Evolutionary conservation across 2,329 filamentous ascomycete species (phyloP).

Genomic region (Fusarium citri): DNA sequence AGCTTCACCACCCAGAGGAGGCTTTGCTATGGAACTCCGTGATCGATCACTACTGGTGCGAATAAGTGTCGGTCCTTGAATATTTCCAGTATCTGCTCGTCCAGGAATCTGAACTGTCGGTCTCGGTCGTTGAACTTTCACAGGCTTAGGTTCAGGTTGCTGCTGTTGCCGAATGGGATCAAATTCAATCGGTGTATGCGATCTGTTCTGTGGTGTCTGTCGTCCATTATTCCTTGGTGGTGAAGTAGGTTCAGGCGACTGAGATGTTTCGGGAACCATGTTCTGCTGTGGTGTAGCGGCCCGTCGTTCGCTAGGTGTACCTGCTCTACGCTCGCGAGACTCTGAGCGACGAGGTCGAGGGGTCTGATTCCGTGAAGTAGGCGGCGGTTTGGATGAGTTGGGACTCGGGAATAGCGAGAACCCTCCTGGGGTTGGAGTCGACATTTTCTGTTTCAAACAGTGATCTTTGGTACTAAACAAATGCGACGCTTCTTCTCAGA

Average conservation of each 20-base stretch:
- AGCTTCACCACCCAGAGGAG: slow-evolving; percentile 56
- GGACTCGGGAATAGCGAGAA: slow-evolving; percentile 70
- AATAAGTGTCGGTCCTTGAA: slow-evolving; percentile 59
- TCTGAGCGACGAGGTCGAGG: slow-evolving; percentile 54
- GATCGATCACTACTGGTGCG: slow-evolving; percentile 63
- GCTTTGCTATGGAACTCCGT: slow-evolving; percentile 68
- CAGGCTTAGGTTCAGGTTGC: slow-evolving; percentile 38
- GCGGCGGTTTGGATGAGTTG: slow-evolving; percentile 51
- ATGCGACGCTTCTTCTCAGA: slow-evolving; percentile 41
- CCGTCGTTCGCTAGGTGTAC: slow-evolving; percentile 51
- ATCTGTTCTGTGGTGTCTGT: slow-evolving; percentile 50
- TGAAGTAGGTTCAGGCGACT: slow-evolving; percentile 42
- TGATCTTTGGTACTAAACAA: background rate
- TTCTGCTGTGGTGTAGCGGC: slow-evolving; percentile 41
- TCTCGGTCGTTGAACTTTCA: slow-evolving; percentile 55
- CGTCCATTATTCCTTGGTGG: slow-evolving; percentile 45
- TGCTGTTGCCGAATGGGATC: slow-evolving; percentile 46
- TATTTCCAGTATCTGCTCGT: slow-evolving; percentile 63
- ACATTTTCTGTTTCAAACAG: slow-evolving; percentile 52
- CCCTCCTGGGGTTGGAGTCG: slow-evolving; percentile 58
- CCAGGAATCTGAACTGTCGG: slow-evolving; percentile 57
- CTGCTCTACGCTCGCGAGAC: slow-evolving; percentile 52
- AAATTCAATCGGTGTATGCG: slow-evolving; percentile 51
- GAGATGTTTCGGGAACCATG: slow-evolving; percentile 29
- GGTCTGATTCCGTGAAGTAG: slow-evolving; percentile 53